A percentile compares a stretch with the other conserved stretches of the same genome.
Evolutionary conservation across 129 eudicot genomes (phyloP).

Genomic region (Chrysanthemum makinoi): DNA sequence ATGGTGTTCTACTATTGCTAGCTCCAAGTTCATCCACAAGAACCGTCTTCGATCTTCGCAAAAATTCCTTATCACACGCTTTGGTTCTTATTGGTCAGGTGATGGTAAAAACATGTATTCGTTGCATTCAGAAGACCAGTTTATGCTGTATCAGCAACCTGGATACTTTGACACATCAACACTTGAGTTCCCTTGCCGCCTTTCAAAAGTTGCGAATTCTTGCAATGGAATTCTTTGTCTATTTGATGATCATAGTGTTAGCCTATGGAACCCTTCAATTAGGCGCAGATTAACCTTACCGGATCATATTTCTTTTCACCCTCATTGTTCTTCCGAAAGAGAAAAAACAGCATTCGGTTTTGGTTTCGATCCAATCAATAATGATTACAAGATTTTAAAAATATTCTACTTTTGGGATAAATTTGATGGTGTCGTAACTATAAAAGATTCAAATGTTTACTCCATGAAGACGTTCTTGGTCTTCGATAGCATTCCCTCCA

Average conservation of each 20-base stretch:
- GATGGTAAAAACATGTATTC: not conserved
- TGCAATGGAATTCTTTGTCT: not conserved
- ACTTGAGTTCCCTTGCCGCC: not conserved
- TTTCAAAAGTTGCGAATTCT: not conserved
- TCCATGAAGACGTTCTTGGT: not conserved
- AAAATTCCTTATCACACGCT: too few species aligned
- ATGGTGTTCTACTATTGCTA: conserved; percentile 19
- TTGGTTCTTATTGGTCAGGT: too few species aligned
- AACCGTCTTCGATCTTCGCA: not conserved
- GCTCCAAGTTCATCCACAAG: conserved; percentile 11
- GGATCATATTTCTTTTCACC: not conserved
- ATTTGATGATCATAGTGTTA: not conserved
- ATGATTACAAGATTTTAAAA: conserved; percentile 1
- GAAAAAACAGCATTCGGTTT: not conserved
- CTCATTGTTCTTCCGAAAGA: not conserved
- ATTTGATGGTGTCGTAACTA: not conserved
- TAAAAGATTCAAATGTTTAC: not conserved
- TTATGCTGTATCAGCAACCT: not conserved
- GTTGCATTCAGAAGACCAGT: not conserved
- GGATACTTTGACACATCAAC: not conserved
- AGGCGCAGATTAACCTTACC: not conserved
- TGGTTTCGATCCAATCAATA: not conserved
- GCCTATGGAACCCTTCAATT: conserved; percentile 4
- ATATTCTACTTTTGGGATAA: not conserved
- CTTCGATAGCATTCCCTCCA: not conserved